Conservation (phyloP, 2,329 filamentous ascomycete genomes). For the Aspergillus piperis region DNA sequence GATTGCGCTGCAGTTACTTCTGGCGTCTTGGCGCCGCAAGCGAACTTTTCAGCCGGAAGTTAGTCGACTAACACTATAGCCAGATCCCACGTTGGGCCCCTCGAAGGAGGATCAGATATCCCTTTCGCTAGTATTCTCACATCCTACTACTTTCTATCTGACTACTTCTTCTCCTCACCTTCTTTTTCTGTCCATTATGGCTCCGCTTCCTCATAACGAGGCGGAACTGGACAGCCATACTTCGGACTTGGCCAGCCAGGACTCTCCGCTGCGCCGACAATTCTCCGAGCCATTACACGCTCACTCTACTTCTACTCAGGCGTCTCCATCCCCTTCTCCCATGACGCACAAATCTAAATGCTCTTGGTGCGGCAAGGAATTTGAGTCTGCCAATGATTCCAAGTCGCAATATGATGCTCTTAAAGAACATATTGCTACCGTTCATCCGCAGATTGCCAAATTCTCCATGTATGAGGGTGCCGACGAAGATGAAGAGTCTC, state of each 20-base stretch:
- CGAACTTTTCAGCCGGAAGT: slow-evolving; percentile 30
- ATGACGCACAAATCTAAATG: slow-evolving; percentile 33
- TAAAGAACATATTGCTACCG: slow-evolving; percentile 35
- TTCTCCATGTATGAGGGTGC: slow-evolving; percentile 28
- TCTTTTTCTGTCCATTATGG: slow-evolving; percentile 28
- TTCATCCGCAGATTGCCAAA: slow-evolving; percentile 36
- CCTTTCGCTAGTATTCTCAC: not conserved
- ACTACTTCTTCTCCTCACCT: slow-evolving; percentile 7
- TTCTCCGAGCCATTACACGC: slow-evolving; percentile 41
- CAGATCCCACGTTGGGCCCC: slow-evolving; percentile 22
- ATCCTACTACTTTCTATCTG: slow-evolving; percentile 4
- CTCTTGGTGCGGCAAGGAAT: slow-evolving; percentile 38
- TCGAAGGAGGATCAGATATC: not conserved
- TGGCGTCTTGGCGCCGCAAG: slow-evolving; percentile 39
- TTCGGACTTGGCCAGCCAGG: slow-evolving; percentile 40
- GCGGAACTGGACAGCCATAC: slow-evolving; percentile 40
- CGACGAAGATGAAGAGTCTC: slow-evolving; percentile 23
- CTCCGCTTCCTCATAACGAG: slow-evolving; percentile 36
- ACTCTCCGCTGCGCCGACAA: slow-evolving; percentile 40
- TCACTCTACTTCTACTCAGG: slow-evolving; percentile 37
- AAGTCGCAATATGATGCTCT: slow-evolving; percentile 31
- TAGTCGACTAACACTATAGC: slow-evolving; percentile 31
- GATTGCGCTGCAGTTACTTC: slow-evolving; percentile 24
- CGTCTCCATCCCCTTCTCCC: slow-evolving; percentile 37
- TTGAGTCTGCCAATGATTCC: slow-evolving; percentile 30